Conservation (phyloP, 192 early-diverging fungal genomes). For the Umbelopsis sp. region DNA sequence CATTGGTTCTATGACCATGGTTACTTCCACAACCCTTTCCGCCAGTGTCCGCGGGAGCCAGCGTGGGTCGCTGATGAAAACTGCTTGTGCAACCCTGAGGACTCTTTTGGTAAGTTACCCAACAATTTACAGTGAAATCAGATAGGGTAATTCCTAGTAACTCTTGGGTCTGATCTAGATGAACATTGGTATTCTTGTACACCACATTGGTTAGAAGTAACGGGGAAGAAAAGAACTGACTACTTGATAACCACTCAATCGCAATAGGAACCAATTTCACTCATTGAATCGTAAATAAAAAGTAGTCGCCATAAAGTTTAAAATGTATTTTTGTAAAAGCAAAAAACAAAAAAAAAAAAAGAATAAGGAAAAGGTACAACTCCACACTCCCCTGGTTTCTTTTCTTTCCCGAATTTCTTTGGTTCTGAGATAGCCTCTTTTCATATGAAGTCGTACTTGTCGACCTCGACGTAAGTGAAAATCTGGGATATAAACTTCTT, state of each 20-base stretch:
- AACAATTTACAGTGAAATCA: too few relatives aligned
- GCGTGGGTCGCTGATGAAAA: constrained; percentile 45
- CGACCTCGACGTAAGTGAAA: neutral
- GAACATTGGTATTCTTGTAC: constrained; percentile 22
- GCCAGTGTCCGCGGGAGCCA: constrained; percentile 58
- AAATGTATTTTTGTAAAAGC: neutral
- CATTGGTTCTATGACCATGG: constrained; percentile 77
- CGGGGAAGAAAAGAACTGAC: constrained; percentile 22
- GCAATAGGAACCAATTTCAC: neutral
- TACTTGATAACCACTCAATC: constrained; percentile 25
- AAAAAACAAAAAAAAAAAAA: neutral
- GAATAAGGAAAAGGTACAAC: neutral
- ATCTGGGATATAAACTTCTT: neutral
- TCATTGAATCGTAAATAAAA: too few relatives aligned
- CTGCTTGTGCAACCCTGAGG: constrained; percentile 52
- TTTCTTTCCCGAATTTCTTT: neutral
- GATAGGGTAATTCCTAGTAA: too few relatives aligned
- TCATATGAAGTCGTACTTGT: constrained; percentile 16
- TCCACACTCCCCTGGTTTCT: neutral
- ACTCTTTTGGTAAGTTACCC: constrained; percentile 49
- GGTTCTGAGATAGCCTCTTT: neutral
- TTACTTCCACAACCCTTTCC: constrained; percentile 65
- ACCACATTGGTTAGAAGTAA: constrained; percentile 26
- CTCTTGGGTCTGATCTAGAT: constrained; percentile 13
- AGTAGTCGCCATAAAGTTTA: too few relatives aligned